Base-by-base conservation (phyloP, 2,329 filamentous ascomycete genomes). In the Aspergillus brasiliensis region DNA sequence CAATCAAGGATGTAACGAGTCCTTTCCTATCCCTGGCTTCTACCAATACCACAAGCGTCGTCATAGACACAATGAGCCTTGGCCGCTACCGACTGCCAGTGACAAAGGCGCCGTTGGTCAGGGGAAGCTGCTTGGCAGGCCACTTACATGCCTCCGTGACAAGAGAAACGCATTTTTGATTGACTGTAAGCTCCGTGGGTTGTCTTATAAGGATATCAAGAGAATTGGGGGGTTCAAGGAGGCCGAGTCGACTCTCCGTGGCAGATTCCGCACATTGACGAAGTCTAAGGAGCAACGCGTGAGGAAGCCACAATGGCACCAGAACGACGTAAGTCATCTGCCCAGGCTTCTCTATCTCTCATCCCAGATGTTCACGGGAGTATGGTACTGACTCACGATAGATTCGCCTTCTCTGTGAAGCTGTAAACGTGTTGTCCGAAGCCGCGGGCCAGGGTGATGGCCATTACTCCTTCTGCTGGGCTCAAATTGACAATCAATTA, bases 181-280 rank as follows among this genome's bases (percentile, higher is more conserved):
- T 8, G 64, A 72, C 8, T 76, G 71, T 59, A 80, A 80, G 60
- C 69, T 67, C 3, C 67, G 71, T 8, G 79, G 79, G 0, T 68
- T 79, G 23, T 80, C 79, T 1, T 82, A 82, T 69, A 80, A 77
- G 57, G 74, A 81, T 8, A 82, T 82, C 64, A 81, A 81, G 60
- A 69, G 70, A 21, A 65, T 73, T 2, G 77, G 78, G 1, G 69
- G 71, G 0, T 81, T 81, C 61, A 73, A 71, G 23, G 79, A 81
- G 60, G 79, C 80, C 0, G 80, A 82, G 56, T 82, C 80, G 3
- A 82, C 80, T 1, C 69, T 82, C 3, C 75, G 80, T 25, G 80
- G 80, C 2, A 73, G 80, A 19, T 81, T 77, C 57, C 75, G 80
- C 27, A 80, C 76, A 2, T 65, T 82, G 19, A 82, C 78, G 1